A percentile compares a stretch with the other conserved stretches of the same genome.
These are phyloP conservation scores for Tympanopsis confertula DNA, from an alignment of 2,329 filamentous ascomycete species.

Conservation along the genomic window DNA sequence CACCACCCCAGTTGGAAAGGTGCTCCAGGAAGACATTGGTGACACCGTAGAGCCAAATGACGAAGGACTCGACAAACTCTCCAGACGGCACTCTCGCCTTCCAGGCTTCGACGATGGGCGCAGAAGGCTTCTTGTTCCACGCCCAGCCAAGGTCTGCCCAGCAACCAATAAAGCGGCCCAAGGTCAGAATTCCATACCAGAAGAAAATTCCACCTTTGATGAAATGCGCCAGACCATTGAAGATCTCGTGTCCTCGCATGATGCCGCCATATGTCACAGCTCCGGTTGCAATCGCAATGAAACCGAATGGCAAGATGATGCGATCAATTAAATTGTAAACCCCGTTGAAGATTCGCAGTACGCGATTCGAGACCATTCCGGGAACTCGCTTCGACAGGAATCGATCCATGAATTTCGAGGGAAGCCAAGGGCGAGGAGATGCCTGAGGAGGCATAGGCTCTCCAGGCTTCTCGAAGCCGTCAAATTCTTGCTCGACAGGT, in stretches of 20 bases:
- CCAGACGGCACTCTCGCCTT: slow-evolving; percentile 55
- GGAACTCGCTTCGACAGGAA: slow-evolving; percentile 42
- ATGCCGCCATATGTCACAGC: slow-evolving; percentile 70
- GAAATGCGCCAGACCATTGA: slow-evolving; percentile 82
- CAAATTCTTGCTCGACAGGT: slow-evolving; percentile 38
- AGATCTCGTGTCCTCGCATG: slow-evolving; percentile 60
- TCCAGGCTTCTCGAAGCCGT: slow-evolving; percentile 29
- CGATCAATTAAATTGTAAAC: slow-evolving; percentile 63
- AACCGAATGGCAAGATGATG: slow-evolving; percentile 67
- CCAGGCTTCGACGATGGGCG: slow-evolving; percentile 46
- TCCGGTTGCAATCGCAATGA: slow-evolving; percentile 60
- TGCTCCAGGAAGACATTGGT: slow-evolving; percentile 92
- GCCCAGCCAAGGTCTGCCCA: slow-evolving; percentile 90
- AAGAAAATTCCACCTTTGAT: slow-evolving; percentile 93
- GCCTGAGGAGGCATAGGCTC: slow-evolving; percentile 25
- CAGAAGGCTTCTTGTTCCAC: slow-evolving; percentile 72
- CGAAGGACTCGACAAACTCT: slow-evolving; percentile 78
- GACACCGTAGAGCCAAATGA: slow-evolving; percentile 81
- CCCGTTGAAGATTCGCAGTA: slow-evolving; percentile 44
- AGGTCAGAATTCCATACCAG: slow-evolving; percentile 76
- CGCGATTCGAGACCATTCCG: slow-evolving; percentile 38
- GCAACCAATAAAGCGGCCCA: slow-evolving; percentile 81
- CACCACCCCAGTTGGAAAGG: slow-evolving; percentile 57
- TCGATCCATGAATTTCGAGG: slow-evolving; percentile 31
- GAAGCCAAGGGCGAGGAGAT: slow-evolving; percentile 12